Evolutionary conservation across 495 filamentous ascomycete genomes (phyloP).

Genomic region (Hyaloscypha bicolor): DNA sequence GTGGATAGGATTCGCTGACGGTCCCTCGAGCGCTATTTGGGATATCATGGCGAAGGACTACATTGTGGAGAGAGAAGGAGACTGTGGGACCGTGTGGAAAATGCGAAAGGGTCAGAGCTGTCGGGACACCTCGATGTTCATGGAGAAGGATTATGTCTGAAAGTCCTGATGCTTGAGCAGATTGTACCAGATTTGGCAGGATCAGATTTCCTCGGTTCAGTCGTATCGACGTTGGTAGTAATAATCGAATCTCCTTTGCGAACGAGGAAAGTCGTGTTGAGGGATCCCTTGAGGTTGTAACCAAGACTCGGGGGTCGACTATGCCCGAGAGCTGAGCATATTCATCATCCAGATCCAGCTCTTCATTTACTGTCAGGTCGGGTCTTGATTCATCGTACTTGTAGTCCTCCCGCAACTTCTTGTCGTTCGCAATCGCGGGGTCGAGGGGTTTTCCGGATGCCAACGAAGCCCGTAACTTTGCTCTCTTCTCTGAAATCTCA

Average conservation of each 20-base stretch:
- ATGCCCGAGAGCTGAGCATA: slow-evolving; percentile 84
- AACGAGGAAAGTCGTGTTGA: slow-evolving; percentile 83
- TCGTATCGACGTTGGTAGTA: slow-evolving; percentile 88
- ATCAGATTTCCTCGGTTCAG: slow-evolving; percentile 91
- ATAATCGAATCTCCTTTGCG: slow-evolving; percentile 91
- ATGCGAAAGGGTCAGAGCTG: slow-evolving; percentile 86
- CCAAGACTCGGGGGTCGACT: slow-evolving; percentile 83
- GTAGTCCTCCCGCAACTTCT: slow-evolving; percentile 80
- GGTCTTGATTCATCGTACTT: slow-evolving; percentile 85
- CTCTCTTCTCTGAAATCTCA: slow-evolving; percentile 87
- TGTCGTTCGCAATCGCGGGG: slow-evolving; percentile 86
- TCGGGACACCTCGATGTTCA: slow-evolving; percentile 92
- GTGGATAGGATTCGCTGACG: slow-evolving; percentile 91
- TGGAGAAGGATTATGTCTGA: slow-evolving; percentile 88
- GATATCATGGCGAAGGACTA: slow-evolving; percentile 91
- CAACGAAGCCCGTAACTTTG: slow-evolving; percentile 81
- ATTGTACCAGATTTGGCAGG: slow-evolving; percentile 78
- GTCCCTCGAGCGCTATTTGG: slow-evolving; percentile 86
- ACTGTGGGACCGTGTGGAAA: slow-evolving; percentile 93
- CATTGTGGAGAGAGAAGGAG: slow-evolving; percentile 91
- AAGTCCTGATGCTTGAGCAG: slow-evolving; percentile 75
- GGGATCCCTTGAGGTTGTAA: slow-evolving; percentile 89
- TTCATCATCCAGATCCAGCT: slow-evolving; percentile 90
- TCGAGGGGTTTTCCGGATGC: slow-evolving; percentile 82
- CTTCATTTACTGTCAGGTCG: slow-evolving; percentile 61